phyloP scores from a whole-genome alignment of 768 basidiomycete species.

The Lentinula sp. region DNA sequence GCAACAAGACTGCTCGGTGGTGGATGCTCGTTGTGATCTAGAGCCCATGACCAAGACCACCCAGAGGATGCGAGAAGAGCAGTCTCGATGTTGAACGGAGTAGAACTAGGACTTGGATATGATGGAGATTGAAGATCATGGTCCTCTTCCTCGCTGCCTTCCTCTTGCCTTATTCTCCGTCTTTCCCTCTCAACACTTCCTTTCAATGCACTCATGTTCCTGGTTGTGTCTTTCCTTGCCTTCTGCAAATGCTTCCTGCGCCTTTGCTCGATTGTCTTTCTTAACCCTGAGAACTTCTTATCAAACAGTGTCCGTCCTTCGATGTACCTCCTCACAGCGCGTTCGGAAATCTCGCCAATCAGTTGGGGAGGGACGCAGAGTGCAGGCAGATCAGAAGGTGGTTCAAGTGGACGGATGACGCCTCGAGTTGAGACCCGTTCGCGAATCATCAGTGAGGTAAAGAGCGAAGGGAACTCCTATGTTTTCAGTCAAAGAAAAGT shows the following conservation, averaged over 20 bases:
- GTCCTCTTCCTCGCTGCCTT: background rate
- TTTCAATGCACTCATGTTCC: conserved; percentile 45
- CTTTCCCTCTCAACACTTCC: conserved; percentile 21
- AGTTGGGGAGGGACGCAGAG: conserved; percentile 58
- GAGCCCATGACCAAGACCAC: conserved; percentile 84
- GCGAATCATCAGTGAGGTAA: conserved; percentile 68
- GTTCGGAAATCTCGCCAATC: conserved; percentile 75
- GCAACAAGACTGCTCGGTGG: conserved; percentile 91
- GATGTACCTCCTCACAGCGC: conserved; percentile 69
- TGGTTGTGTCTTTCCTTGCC: conserved; percentile 56
- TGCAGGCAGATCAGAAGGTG: conserved; percentile 57
- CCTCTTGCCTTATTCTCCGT: conserved; percentile 10
- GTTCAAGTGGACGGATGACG: conserved; percentile 75
- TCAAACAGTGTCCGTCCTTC: conserved; percentile 54
- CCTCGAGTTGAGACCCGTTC: conserved; percentile 86
- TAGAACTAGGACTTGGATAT: background rate
- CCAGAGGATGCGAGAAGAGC: conserved; percentile 38
- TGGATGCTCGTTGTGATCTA: conserved; percentile 74
- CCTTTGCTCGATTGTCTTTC: conserved; percentile 55
- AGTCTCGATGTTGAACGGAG: conserved; percentile 21
- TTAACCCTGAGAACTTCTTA: conserved; percentile 55
- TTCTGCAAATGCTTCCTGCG: conserved; percentile 61
- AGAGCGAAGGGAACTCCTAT: conserved; percentile 25
- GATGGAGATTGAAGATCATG: background rate
- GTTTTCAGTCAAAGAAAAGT: background rate